These are phyloP conservation scores for Paspalum notatum DNA, from an alignment of 176 grass and related monocot genomes.

Conservation along the genomic window DNA sequence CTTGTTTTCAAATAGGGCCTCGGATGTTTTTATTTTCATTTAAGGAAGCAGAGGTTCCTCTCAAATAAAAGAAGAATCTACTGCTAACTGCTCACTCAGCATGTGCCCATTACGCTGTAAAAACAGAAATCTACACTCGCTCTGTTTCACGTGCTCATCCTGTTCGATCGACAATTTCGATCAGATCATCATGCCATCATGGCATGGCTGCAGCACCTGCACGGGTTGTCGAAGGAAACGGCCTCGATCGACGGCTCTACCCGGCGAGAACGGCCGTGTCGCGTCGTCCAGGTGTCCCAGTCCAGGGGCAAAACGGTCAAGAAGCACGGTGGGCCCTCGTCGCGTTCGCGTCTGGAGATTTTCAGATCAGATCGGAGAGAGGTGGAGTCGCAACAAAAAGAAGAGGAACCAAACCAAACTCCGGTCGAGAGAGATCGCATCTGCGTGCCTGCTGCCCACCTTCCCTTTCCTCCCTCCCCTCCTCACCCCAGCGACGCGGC, in stretches of 20 bases:
- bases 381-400: conserved; percentile 8
- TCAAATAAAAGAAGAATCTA: too few relatives aligned
- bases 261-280: neutral
- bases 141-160: too few relatives aligned
- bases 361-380: conserved; percentile 37
- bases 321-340: neutral
- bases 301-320: conserved; percentile 11
- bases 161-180: too few relatives aligned
- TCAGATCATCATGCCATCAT: too few relatives aligned
- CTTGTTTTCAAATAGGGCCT: too few relatives aligned
- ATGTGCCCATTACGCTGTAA: too few relatives aligned
- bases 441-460: conserved; percentile 12
- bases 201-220: too few relatives aligned
- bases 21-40: too few relatives aligned
- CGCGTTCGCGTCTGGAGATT: conserved; percentile 15
- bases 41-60: too few relatives aligned
- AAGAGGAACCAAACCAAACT: neutral
- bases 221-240: neutral
- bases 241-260: neutral
- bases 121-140: too few relatives aligned
- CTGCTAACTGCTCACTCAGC: too few relatives aligned
- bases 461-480: neutral
- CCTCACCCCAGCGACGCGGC: conserved; percentile 18
- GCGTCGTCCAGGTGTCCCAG: neutral
- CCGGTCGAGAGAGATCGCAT: conserved; percentile 30